Evolutionary conservation across 768 basidiomycete species (phyloP).

Genomic region (Rhizopogon vinicolor): DNA sequence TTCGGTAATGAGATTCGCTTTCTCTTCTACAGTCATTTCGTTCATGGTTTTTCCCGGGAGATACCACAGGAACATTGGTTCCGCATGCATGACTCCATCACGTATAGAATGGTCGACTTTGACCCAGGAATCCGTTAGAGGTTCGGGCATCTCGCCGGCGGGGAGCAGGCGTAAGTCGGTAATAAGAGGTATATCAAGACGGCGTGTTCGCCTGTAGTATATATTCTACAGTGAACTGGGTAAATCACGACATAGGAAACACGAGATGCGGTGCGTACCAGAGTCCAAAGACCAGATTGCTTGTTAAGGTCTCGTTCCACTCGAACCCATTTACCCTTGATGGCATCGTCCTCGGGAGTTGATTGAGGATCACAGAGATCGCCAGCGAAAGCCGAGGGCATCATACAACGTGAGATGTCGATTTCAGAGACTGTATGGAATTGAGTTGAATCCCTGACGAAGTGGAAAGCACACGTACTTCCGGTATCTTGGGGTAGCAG

Average conservation of each 20-base stretch:
- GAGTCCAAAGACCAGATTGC: slow-evolving; percentile 53
- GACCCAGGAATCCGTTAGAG: slow-evolving; percentile 51
- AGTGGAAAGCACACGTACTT: slow-evolving; percentile 35
- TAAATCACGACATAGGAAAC: not conserved
- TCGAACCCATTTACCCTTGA: slow-evolving; percentile 85
- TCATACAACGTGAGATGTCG: slow-evolving; percentile 58
- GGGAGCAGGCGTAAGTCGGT: slow-evolving; percentile 66
- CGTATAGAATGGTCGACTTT: slow-evolving; percentile 59
- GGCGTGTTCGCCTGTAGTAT: slow-evolving; percentile 82
- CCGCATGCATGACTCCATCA: slow-evolving; percentile 51
- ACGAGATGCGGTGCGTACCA: slow-evolving; percentile 39
- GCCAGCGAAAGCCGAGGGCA: slow-evolving; percentile 52
- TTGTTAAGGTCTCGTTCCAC: slow-evolving; percentile 78
- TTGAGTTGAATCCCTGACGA: not conserved
- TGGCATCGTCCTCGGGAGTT: slow-evolving; percentile 67
- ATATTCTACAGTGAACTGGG: slow-evolving; percentile 40
- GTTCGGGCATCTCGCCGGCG: slow-evolving; percentile 45
- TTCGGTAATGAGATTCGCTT: slow-evolving; percentile 75
- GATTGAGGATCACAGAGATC: slow-evolving; percentile 66
- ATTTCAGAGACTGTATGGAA: slow-evolving; percentile 66
- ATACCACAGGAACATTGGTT: slow-evolving; percentile 78
- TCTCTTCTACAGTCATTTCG: slow-evolving; percentile 56
- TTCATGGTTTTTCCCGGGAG: slow-evolving; percentile 57
- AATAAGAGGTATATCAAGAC: slow-evolving; percentile 77
- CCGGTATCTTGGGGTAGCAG: slow-evolving; percentile 74